phyloP scores from a whole-genome alignment of 2,329 filamentous ascomycete genomes.

The Xylariaceae sp. region DNA sequence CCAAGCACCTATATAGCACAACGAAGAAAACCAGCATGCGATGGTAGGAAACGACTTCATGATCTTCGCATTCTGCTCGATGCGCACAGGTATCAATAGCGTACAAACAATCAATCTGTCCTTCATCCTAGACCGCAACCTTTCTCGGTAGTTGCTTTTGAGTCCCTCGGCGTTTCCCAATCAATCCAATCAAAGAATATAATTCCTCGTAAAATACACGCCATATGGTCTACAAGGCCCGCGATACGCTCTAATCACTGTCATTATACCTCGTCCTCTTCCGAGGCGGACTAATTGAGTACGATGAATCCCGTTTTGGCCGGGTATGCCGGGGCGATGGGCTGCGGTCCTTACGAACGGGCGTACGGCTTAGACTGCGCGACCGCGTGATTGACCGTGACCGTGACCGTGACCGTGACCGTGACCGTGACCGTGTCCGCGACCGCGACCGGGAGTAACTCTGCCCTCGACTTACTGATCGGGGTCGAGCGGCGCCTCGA shows the following conservation, averaged over 20 bases:
- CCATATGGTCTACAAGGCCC: not conserved
- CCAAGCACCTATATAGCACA: too few species aligned
- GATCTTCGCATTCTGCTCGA: constrained; percentile 4
- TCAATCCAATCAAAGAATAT: not conserved
- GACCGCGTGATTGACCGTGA: constrained; percentile 27
- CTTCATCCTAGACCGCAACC: constrained; percentile 2
- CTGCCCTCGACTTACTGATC: constrained; percentile 25
- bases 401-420: constrained; percentile 16
- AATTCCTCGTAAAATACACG: not conserved
- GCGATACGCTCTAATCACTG: constrained; percentile 7
- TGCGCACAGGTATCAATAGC: constrained; percentile 11
- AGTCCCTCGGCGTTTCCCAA: not conserved
- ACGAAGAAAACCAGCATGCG: too few species aligned
- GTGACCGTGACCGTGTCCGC: constrained; percentile 22
- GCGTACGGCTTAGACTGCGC: constrained; percentile 24
- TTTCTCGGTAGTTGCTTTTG: not conserved
- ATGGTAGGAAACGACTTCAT: not conserved
- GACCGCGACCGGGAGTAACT: constrained; percentile 24
- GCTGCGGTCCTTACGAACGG: constrained; percentile 21
- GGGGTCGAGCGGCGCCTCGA: constrained; percentile 17
- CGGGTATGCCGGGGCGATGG: constrained; percentile 24
- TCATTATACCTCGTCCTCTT: constrained; percentile 26
- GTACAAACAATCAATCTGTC: constrained; percentile 20
- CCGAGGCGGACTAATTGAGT: constrained; percentile 19
- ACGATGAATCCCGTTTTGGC: constrained; percentile 22